A percentile compares a stretch with the other conserved stretches of the same genome.
Evolutionary conservation across 176 grass and related monocot species (phyloP).

Genomic region (Luzula sylvatica): DNA sequence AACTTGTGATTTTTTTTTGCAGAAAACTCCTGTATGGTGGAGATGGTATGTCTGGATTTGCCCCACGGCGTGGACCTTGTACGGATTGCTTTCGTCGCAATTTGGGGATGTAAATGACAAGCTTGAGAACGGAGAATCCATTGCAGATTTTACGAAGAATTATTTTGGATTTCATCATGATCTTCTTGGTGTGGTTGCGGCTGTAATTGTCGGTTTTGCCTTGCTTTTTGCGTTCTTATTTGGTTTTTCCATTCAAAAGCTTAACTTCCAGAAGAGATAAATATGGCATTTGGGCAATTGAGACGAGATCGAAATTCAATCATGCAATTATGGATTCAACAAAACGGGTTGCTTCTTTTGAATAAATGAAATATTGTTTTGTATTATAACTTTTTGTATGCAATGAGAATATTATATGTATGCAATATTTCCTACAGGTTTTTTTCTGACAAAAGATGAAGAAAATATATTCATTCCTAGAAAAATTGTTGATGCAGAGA

Average conservation of each 20-base stretch:
- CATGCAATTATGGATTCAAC: too few relatives aligned
- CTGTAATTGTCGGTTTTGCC: conserved; percentile 32
- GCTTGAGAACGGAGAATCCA: conserved; percentile 21
- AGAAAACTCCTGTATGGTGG: conserved; percentile 81
- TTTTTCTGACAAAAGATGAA: too few relatives aligned
- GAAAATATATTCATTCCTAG: too few relatives aligned
- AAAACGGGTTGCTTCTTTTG: too few relatives aligned
- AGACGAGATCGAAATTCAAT: too few relatives aligned
- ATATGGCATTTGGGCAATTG: too few relatives aligned
- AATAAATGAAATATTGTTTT: too few relatives aligned
- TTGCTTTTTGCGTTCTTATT: conserved; percentile 56
- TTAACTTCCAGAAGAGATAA: conserved; percentile 90
- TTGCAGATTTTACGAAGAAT: conserved; percentile 30
- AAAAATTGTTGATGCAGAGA: too few relatives aligned
- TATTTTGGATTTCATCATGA: conserved; percentile 72
- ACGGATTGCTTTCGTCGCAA: conserved; percentile 59
- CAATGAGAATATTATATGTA: too few relatives aligned
- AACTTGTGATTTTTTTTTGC: conserved; percentile 1
- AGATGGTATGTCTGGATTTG: conserved; percentile 75
- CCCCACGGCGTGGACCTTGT: conserved; percentile 65
- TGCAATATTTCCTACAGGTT: too few relatives aligned
- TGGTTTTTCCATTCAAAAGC: conserved; percentile 55
- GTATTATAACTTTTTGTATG: too few relatives aligned
- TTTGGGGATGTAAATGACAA: conserved; percentile 39
- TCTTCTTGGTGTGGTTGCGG: conserved; percentile 47